These are phyloP conservation scores for Backusella psychrophila DNA, from an alignment of 192 early-diverging fungal species.

Conservation along the genomic window DNA sequence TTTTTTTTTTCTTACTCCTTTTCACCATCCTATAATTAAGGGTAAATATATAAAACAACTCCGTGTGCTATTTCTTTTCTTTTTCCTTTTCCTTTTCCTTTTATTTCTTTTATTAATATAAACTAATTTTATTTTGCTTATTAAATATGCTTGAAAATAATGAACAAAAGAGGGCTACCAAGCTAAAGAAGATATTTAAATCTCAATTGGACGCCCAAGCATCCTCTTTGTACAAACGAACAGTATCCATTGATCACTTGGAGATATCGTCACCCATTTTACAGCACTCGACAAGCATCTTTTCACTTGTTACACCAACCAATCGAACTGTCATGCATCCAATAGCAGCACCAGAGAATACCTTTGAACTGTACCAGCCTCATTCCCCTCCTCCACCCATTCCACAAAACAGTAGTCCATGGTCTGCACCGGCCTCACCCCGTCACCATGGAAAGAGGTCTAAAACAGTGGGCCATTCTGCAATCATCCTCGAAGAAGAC, in stretches of 20 bases:
- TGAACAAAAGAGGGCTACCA: slow-evolving; percentile 6
- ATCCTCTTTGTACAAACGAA: background rate
- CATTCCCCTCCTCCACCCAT: background rate
- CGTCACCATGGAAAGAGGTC: background rate
- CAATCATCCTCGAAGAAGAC: background rate
- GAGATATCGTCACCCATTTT: slow-evolving; percentile 15
- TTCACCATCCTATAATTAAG: background rate
- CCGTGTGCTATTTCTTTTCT: background rate
- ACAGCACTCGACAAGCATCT: slow-evolving; percentile 16
- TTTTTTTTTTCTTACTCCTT: background rate
- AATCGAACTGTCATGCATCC: slow-evolving; percentile 5
- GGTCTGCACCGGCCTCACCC: background rate
- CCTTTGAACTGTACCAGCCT: background rate
- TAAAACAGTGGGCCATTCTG: background rate
- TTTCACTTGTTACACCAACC: slow-evolving; percentile 13
- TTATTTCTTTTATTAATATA: background rate
- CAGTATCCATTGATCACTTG: background rate
- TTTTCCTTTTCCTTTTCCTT: background rate
- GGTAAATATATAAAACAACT: background rate
- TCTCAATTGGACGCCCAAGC: background rate
- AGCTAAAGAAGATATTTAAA: slow-evolving; percentile 13
- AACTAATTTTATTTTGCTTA: background rate
- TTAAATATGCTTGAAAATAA: background rate
- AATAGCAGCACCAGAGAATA: background rate
- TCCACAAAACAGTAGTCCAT: background rate